Evolutionary conservation across 305 asterid genomes (phyloP), one percentile per base, ranked within the genome.

Genomic region (Fraxinus latifolia): DNA sequence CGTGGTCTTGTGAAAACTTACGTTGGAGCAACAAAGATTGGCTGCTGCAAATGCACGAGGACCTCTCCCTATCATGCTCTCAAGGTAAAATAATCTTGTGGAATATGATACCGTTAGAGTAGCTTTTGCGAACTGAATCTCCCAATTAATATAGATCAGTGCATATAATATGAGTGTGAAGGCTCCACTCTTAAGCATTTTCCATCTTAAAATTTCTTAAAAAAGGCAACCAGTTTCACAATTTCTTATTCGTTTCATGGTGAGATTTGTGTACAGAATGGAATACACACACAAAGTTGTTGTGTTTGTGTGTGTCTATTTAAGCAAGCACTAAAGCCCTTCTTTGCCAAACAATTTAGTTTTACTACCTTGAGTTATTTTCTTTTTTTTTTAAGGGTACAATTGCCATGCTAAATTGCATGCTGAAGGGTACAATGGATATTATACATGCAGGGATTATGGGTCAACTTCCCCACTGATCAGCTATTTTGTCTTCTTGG

Each of bases 401-500:
- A 76, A 21, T 42, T 71, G 34, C 33, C 65, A 37, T 34, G 42
- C 62, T 42, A 81, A 39, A 29, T 68, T 79, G 15, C 71, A 65
- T 34, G 7, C 58, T 81, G 58, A 84, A 75, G 82, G 50, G 44
- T 34, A 82, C 44, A 11, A 23, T 29, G 78, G 72, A 36, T 70
- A 80, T 75, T 77, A n/a, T 74, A 81, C 77, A 36, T 87, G 82
- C 93, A 96, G 99, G 97, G 95, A 60, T 80, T 96, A 78, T 96
- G 98, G 98, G 84, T 96, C 81, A 96, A 92, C 87, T 89, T 94
- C 81, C 93, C 97, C 53, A 94, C 88, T 83, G 93, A 93, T 87
- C 99, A 96, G 89, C 87, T 96, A 74, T 93, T 93, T 84, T 94
- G 97, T 89, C 94, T 93, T 84, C 96, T 94, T 27, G 99, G 99